Conservation (phyloP, 345 rosid genomes). For the Murraya paniculata region DNA sequence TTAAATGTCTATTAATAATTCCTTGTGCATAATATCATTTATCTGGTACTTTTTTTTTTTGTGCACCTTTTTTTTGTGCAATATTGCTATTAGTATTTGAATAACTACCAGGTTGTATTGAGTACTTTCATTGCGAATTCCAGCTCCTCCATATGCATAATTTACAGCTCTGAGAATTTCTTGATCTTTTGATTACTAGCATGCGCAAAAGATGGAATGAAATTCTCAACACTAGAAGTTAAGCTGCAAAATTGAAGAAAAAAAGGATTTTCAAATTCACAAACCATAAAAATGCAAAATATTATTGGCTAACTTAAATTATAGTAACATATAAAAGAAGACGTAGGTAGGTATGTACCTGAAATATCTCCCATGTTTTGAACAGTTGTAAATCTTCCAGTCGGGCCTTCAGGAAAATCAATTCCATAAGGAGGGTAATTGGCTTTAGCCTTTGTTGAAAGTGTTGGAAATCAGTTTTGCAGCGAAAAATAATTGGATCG, state of each 20-base stretch:
- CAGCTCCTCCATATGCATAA: conserved; percentile 5
- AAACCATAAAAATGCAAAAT: too few relatives aligned
- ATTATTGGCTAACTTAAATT: too few relatives aligned
- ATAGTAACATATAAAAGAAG: too few relatives aligned
- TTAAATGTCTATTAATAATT: too few relatives aligned
- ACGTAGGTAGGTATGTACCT: conserved; percentile 20
- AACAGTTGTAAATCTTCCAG: conserved; percentile 65
- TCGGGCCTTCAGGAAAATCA: conserved; percentile 49
- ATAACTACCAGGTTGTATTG: background rate
- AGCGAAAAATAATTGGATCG: too few relatives aligned
- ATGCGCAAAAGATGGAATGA: conserved; percentile 30
- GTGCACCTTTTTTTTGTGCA: too few relatives aligned
- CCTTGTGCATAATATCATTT: too few relatives aligned
- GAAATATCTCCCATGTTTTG: conserved; percentile 44
- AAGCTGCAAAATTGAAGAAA: conserved; percentile 26
- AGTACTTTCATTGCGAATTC: background rate
- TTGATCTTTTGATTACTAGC: conserved; percentile 1
- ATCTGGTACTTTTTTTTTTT: too few relatives aligned
- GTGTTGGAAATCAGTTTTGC: too few relatives aligned
- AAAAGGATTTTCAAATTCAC: too few relatives aligned
- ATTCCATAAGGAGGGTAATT: conserved; percentile 59
- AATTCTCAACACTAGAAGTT: conserved; percentile 32
- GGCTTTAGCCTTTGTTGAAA: conserved; percentile 45
- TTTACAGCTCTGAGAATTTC: background rate
- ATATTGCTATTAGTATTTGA: too few relatives aligned